Evolutionary conservation across 176 grass and related monocot species (phyloP), one percentile per base, ranked within the genome.

Genomic region (Carex kokanica): DNA sequence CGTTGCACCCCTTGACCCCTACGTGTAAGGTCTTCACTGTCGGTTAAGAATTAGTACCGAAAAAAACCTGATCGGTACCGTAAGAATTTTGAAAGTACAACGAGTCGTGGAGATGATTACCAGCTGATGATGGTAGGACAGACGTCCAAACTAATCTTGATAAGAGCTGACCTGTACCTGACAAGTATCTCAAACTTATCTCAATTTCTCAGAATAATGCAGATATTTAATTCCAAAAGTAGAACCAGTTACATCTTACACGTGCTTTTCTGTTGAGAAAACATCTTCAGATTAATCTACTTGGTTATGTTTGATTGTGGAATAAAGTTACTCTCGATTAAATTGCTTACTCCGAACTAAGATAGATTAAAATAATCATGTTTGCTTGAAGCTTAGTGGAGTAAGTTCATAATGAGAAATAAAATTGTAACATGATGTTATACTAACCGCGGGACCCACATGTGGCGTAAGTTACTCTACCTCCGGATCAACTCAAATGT

Each of bases 101-200:
- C 12, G 56, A 64, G 25, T 64, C 17, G 27, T 14, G 12, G 25
- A 66, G 27, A 65, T 47, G 21, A 20, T 41, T 73, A 38, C 32
- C 2, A 40, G 15, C 15, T 68, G 64, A 38, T 1, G 1, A 41
- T 67, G 27, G 64, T 67, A 67, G 29, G 64, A 16, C 14, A 67
- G n/a, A n/a, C n/a, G 15, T 38, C 4, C 64, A 36, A 72, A 11
- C n/a, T 24, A 51, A 74, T 74, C 41, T 1, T 24, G 20, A 49
- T 51, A 74, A 74, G 43, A 49, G 70, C 70, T 74, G 70, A 74
- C 43, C 10, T 74, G 70, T 49, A 74, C n/a, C 34, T 69, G 65
- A 69, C 41, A 43, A 45, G 70, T 25, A 14, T 74, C n/a, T 23
- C 2, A 25, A 25, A 49, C 43, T 74, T 74, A 74, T 74, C 70